Conservation (phyloP, 768 basidiomycete genomes). For the Mrakia gelida region DNA sequence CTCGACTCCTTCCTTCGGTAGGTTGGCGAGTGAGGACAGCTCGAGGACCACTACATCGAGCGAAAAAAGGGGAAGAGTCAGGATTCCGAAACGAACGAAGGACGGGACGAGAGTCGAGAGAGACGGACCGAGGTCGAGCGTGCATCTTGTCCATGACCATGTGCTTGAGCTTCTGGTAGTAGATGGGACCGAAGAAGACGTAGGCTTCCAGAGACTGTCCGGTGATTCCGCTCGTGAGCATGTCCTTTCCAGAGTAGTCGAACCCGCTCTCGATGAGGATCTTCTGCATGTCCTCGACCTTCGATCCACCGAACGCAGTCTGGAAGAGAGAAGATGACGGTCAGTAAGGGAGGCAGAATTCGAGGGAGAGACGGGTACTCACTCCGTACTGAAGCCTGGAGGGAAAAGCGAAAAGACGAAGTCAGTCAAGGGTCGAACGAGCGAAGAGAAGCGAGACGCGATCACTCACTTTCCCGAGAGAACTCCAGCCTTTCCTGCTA, state of each 20-base stretch:
- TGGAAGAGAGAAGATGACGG: background rate
- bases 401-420: background rate
- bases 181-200: conserved; percentile 97
- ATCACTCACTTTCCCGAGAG: conserved; percentile 27
- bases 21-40: conserved; percentile 96
- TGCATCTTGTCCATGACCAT: conserved; percentile 99
- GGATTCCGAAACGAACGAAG: conserved; percentile 24
- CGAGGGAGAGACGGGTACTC: background rate
- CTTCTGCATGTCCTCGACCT: conserved; percentile 97
- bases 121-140: conserved; percentile 78
- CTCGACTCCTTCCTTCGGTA: conserved; percentile 94
- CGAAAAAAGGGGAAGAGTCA: background rate
- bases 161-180: conserved; percentile 97
- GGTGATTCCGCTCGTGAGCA: conserved; percentile 96
- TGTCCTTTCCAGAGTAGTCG: conserved; percentile 98
- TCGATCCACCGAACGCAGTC: conserved; percentile 89
- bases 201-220: conserved; percentile 95
- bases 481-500: conserved; percentile 77
- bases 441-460: background rate
- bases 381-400: conserved; percentile 41
- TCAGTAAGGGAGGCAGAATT: background rate
- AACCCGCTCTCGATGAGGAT: conserved; percentile 93
- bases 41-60: conserved; percentile 71
- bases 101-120: conserved; percentile 24
- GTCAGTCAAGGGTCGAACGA: background rate